phyloP scores from a whole-genome alignment of 2,329 filamentous ascomycete genomes.

The Cadophora gregata region DNA sequence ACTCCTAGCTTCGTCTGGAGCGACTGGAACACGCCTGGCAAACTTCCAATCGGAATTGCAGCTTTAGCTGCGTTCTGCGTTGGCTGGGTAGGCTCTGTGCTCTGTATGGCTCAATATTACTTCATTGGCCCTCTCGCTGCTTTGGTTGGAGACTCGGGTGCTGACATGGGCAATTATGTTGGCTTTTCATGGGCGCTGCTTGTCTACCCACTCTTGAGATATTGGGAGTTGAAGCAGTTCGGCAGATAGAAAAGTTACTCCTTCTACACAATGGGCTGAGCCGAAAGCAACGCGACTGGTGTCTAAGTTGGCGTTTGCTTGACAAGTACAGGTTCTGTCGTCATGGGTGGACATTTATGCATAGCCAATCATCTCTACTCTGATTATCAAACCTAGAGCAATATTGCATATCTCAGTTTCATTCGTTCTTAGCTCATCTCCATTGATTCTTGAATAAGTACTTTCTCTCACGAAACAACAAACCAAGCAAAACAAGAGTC shows the following conservation, averaged over 20 bases:
- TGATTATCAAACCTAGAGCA: neutral
- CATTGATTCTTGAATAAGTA: no score
- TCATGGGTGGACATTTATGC: no score
- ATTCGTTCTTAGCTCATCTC: no score
- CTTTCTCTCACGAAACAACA: no score
- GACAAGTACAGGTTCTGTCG: neutral
- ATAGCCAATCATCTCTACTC: neutral
- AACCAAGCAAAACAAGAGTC: no score
- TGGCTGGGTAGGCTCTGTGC: conserved; percentile 68
- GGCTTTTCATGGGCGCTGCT: conserved; percentile 64
- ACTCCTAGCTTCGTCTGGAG: conserved; percentile 61
- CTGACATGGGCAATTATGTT: conserved; percentile 48
- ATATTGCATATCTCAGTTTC: neutral
- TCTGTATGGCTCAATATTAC: conserved; percentile 74
- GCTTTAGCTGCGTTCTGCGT: conserved; percentile 66
- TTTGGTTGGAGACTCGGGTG: conserved; percentile 54
- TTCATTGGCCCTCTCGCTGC: conserved; percentile 66
- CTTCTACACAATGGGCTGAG: neutral
- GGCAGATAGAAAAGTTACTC: conserved; percentile 34
- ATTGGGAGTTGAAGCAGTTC: conserved; percentile 43
- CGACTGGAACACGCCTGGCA: conserved; percentile 62
- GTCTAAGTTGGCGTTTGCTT: neutral
- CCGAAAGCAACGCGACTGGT: neutral
- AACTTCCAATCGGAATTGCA: conserved; percentile 66
- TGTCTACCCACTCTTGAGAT: conserved; percentile 54